Conservation (phyloP, 1,284 basidiomycete genomes). For the Bjerkandera adusta region DNA sequence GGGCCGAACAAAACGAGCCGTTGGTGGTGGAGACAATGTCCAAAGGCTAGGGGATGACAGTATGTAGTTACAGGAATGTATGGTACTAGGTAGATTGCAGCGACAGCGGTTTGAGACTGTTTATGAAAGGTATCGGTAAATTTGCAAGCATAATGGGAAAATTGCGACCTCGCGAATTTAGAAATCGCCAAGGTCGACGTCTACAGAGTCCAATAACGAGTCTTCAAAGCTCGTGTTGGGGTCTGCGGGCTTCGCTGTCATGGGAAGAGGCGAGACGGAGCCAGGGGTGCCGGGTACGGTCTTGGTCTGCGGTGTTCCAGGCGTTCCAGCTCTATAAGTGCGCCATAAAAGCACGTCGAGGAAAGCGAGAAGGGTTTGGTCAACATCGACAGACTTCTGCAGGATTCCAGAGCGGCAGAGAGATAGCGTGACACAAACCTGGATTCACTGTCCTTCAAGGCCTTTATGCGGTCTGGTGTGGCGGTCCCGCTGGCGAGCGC, state of each 20-base stretch:
- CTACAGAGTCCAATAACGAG: constrained; percentile 61
- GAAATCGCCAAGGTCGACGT: constrained; percentile 79
- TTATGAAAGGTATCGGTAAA: too few species aligned
- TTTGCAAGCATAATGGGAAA: neutral
- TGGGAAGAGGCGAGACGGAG: constrained; percentile 42
- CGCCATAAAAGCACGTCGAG: constrained; percentile 1
- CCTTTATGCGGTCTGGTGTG: constrained; percentile 57
- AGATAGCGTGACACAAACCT: constrained; percentile 41
- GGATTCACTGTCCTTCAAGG: constrained; percentile 49
- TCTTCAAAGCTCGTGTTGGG: constrained; percentile 50
- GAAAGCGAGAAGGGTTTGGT: constrained; percentile 5
- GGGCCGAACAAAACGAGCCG: too few species aligned
- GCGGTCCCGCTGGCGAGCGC: constrained; percentile 39
- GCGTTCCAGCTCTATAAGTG: constrained; percentile 34
- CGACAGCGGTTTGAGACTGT: too few species aligned
- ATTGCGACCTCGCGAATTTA: constrained; percentile 28
- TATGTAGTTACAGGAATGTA: too few species aligned
- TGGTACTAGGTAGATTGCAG: too few species aligned
- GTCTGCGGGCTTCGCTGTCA: constrained; percentile 24
- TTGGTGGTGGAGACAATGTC: neutral
- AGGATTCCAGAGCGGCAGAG: constrained; percentile 13
- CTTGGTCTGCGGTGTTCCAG: constrained; percentile 45
- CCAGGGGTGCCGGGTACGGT: constrained; percentile 32
- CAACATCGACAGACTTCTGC: constrained; percentile 8
- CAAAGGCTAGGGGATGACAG: neutral